Percentiles rank a stretch among this genome's conserved stretches.
phyloP scores from a whole-genome alignment of 441 rosid genomes.

The Croton laevigatus region DNA sequence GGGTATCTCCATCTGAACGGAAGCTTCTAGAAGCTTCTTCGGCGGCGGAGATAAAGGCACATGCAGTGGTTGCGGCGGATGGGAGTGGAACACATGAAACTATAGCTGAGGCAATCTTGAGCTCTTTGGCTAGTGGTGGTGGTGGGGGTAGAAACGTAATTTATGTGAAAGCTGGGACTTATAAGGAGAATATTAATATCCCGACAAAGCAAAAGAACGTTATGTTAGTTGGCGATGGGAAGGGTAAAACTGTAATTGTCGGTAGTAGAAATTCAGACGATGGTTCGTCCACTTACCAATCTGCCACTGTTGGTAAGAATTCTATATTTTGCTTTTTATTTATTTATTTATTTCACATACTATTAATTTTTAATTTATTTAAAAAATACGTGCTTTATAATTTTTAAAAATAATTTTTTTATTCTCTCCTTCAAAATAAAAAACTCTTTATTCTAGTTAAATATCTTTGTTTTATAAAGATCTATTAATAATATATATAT shows the following conservation, averaged over 20 bases:
- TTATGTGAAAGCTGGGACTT: constrained; percentile 61
- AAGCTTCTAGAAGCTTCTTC: constrained; percentile 49
- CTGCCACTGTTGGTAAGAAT: constrained; percentile 71
- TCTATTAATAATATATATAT: too few relatives aligned
- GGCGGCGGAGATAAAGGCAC: constrained; percentile 30
- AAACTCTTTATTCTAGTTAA: too few relatives aligned
- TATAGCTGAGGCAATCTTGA: constrained; percentile 58
- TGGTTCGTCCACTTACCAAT: constrained; percentile 75
- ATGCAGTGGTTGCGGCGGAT: constrained; percentile 64
- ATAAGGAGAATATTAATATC: constrained; percentile 58
- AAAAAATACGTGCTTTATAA: too few relatives aligned
- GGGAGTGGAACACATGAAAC: constrained; percentile 68
- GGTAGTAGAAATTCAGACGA: constrained; percentile 64
- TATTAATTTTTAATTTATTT: too few relatives aligned
- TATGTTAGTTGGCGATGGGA: constrained; percentile 85
- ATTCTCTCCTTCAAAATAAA: too few relatives aligned
- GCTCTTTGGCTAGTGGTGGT: constrained; percentile 24
- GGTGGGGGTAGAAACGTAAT: constrained; percentile 59
- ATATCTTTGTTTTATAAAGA: too few relatives aligned
- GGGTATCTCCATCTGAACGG: constrained; percentile 31
- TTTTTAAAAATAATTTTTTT: too few relatives aligned
- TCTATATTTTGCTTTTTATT: neutral
- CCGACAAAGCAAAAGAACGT: constrained; percentile 51
- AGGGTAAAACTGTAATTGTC: constrained; percentile 60
- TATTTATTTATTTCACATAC: neutral